Evolutionary conservation across 345 rosid genomes (phyloP).

Genomic region (Laguncularia racemosa): DNA sequence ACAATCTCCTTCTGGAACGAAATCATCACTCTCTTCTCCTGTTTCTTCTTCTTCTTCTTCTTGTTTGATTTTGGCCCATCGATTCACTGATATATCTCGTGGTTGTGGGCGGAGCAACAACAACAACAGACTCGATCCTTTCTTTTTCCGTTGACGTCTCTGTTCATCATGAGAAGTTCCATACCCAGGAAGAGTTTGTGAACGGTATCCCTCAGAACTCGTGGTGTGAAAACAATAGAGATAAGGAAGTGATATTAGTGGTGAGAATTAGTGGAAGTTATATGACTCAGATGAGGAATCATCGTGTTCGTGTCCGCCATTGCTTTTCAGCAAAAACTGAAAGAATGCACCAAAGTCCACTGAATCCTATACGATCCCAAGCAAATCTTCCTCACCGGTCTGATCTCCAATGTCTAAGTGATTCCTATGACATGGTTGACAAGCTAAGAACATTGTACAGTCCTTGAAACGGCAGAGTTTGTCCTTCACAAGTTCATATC

Average conservation of each 20-base stretch:
- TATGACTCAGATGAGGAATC: constrained; percentile 37
- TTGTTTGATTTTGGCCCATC: constrained; percentile 78
- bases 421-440: constrained; percentile 69
- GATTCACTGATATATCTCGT: constrained; percentile 47
- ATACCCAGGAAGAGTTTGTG: too few relatives aligned
- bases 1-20: too few relatives aligned
- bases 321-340: too few relatives aligned
- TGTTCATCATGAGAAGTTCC: constrained; percentile 78
- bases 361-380: constrained; percentile 22
- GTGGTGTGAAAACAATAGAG: constrained; percentile 86
- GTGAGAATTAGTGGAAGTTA: constrained; percentile 55
- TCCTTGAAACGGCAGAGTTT: too few relatives aligned
- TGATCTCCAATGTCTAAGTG: constrained; percentile 61
- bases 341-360: too few relatives aligned
- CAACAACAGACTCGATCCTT: too few relatives aligned
- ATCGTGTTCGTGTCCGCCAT: too few relatives aligned
- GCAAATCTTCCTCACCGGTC: constrained; percentile 63
- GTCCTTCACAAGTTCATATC: too few relatives aligned
- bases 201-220: too few relatives aligned
- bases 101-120: constrained; percentile 11
- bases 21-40: constrained; percentile 2
- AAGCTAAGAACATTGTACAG: too few relatives aligned
- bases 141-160: constrained; percentile 51
- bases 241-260: constrained; percentile 68
- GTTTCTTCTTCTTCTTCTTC: constrained; percentile 57